A percentile compares a stretch with the other conserved stretches of the same genome.
Evolutionary conservation across 306 rosid species (phyloP).

Genomic region (Senna tora): DNA sequence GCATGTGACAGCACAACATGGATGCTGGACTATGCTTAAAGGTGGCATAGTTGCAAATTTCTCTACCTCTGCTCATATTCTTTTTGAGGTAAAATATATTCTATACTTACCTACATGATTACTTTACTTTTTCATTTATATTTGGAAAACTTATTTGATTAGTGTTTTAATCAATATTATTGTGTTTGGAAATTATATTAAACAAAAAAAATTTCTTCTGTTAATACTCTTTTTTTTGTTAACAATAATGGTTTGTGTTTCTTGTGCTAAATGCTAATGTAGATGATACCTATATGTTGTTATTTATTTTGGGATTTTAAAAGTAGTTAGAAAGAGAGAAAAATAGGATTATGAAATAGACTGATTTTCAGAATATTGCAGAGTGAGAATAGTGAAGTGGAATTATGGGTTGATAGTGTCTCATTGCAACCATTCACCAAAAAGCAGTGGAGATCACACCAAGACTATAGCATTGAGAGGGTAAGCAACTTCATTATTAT

Average conservation of each 20-base stretch:
- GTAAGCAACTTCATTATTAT: no score
- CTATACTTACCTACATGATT: neutral
- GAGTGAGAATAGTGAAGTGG: slow-evolving; percentile 53
- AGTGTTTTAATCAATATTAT: no score
- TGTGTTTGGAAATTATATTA: no score
- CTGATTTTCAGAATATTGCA: slow-evolving; percentile 28
- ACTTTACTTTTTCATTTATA: no score
- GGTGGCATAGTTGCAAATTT: slow-evolving; percentile 72
- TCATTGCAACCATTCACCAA: slow-evolving; percentile 72
- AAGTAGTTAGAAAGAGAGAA: neutral
- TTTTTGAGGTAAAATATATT: slow-evolving; percentile 56
- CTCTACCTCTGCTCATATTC: slow-evolving; percentile 55
- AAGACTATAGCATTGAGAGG: slow-evolving; percentile 57
- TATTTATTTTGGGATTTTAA: neutral
- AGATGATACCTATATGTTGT: neutral
- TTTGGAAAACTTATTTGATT: no score
- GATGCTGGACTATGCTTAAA: slow-evolving; percentile 76
- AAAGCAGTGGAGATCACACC: slow-evolving; percentile 71
- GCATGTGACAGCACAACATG: slow-evolving; percentile 51
- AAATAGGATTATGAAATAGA: slow-evolving; percentile 3
- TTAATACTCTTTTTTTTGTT: no score
- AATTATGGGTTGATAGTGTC: slow-evolving; percentile 67
- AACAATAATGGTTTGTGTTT: neutral
- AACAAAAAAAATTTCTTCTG: no score
- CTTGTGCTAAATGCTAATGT: neutral